Evolutionary conservation across 495 filamentous ascomycete genomes (phyloP), one percentile per base, ranked within the genome.

Genomic region (Entonaema liquescens): DNA sequence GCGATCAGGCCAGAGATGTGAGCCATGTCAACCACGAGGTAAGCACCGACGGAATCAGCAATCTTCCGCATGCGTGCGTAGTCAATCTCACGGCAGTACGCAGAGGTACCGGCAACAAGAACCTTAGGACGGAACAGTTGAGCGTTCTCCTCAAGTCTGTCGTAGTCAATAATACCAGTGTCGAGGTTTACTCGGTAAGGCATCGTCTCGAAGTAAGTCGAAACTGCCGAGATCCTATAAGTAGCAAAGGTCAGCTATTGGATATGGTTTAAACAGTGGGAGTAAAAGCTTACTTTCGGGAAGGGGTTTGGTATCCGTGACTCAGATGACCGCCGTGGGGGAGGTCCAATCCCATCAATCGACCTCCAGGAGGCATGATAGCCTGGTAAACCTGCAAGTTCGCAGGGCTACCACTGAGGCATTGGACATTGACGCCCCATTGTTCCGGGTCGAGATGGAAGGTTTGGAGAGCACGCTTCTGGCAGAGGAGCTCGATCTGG

Each of bases 351-450:
- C 96, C 95, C 96, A 99, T 98, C 72, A 99, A 83, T 72, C 95
- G 88, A 71, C 98, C 95, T 78, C 98, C 95, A 33, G 93, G 93
- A 77, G 90, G 90, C 94, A 99, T 98, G 78, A 99, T 90, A 67
- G 95, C 95, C 86, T 98, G 96, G 86, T 99, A 98, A 71, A 97
- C 94, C 86, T 99, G 95, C 67, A 99, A 83, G 83, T 99, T 99
- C 81, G 95, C 95, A 66, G 95, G 95, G 81, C 89, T 92, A 67
- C 94, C 93, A 80, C 89, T 92, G 79, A 99, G 81, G 78, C 91
- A 93, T 84, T 99, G 95, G 57, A 99, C 95, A 78, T 99, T 99
- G 85, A 99, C 95, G 76, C 96, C 95, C 95, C 95, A 99, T 83
- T 95, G 92, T 74, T 90, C 89, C 21, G 89, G 70, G 80, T 97